Evolutionary conservation across 768 basidiomycete genomes (phyloP).

Genomic region (Trametes meyenii): DNA sequence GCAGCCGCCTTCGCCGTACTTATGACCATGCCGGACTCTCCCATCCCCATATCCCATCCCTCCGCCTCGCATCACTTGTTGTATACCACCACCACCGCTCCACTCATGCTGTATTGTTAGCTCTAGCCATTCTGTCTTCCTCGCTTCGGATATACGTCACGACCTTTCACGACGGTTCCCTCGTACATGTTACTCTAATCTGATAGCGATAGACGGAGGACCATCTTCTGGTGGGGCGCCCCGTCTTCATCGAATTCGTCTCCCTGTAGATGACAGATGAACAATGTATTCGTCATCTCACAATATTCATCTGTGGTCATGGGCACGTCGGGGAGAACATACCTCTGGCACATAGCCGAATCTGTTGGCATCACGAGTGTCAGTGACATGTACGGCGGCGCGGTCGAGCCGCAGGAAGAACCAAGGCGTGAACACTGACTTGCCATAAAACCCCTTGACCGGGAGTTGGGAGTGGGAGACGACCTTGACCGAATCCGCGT

Average conservation of each 20-base stretch:
- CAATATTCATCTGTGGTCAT: conserved; percentile 12
- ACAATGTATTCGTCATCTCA: conserved; percentile 14
- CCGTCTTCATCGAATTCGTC: conserved; percentile 81
- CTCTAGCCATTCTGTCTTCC: conserved; percentile 32
- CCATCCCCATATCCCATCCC: too few relatives aligned
- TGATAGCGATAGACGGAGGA: conserved; percentile 52
- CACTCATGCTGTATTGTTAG: conserved; percentile 45
- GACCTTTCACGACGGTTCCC: conserved; percentile 37
- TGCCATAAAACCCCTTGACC: conserved; percentile 74
- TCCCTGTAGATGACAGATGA: conserved; percentile 47
- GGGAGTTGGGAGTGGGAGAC: conserved; percentile 72
- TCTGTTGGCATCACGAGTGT: conserved; percentile 45
- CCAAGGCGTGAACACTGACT: conserved; percentile 48
- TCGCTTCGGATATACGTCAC: conserved; percentile 25
- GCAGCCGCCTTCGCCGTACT: conserved; percentile 20
- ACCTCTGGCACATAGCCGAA: conserved; percentile 73
- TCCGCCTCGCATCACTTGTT: conserved; percentile 28
- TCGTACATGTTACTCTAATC: conserved; percentile 29
- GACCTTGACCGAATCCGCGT: conserved; percentile 42
- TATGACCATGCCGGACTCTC: conserved; percentile 25
- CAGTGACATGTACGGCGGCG: conserved; percentile 22
- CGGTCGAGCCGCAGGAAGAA: conserved; percentile 14
- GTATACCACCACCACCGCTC: conserved; percentile 35
- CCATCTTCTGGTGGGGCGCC: conserved; percentile 86
- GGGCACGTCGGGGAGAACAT: conserved; percentile 31